Base-by-base conservation (phyloP, 2,329 filamentous ascomycete species). In the Colletotrichum spinosum region DNA sequence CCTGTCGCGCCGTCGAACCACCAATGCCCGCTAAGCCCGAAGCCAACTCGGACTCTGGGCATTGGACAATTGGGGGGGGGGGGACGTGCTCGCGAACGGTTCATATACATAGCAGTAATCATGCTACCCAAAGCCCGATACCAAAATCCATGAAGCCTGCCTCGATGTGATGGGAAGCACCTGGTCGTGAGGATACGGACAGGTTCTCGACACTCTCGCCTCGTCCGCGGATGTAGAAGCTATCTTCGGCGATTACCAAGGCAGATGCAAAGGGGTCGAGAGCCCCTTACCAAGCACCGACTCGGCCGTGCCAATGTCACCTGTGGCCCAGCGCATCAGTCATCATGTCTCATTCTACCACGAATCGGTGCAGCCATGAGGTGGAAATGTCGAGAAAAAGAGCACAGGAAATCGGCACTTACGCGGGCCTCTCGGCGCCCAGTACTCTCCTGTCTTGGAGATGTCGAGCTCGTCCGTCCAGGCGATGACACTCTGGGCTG, bases 351-450 rank as follows among this genome's bases (percentile, higher is more conserved):
- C 46, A 51, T 59, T 15, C 49, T 37, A 12, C 60, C n/a, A 25
- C 25, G 4, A 44, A 34, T 33, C 52, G 50, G 64, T 67, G 49
- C 45, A 39, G 58, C 64, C 13, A 35, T 25, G 25, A 25, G 25
- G 25, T 25, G 25, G 25, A 25, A 25, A 25, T 25, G 4, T 25
- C 4, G 25, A 25, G 25, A 5, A 25, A 25, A 25, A 25, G 25
- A 5, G 25, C 4, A 25, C 25, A 25, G 6, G 35, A 54, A 46
- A 56, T 37, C 44, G 64, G 69, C 54, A 78, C 86, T 79, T 78
- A 90, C 88, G 79, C 62, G 90, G 84, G 69, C 90, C 91, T 69
- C 90, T 81, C 2, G 90, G 91, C 39, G 90, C 91, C 91, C 90
- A 93, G 70, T 87, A 92, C 76, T 92, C 80, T 8, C 90, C 91